Base-by-base conservation (phyloP, 2,329 filamentous ascomycete genomes). In the Trichophyton equinum region DNA sequence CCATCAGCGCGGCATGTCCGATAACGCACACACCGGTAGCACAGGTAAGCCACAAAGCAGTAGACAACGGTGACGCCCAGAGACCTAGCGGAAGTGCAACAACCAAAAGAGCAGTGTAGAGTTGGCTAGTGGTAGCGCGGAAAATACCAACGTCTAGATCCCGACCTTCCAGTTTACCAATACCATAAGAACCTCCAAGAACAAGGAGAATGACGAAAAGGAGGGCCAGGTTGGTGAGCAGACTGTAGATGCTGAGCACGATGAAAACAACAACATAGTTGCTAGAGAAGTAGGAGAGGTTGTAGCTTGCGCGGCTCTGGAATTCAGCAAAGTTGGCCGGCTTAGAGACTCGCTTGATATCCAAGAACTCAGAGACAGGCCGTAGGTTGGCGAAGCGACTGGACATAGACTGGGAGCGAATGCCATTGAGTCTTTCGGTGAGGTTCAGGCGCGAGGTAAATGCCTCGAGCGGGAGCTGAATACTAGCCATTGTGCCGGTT, bases 271-370 rank as follows among this genome's bases (percentile, higher is more conserved):
- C 87, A 67, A 88, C 87, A 82, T 99, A 99, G 81, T 99, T 99
- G 86, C 90, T 96, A 64, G 91, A 95, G 81, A 95, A 99, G 80
- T 97, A 88, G 74, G 88, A 85, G 66, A 99, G 79, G 77, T 99
- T 99, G 85, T 96, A 96, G 81, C 95, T 95, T 78, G 96, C 86
- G 66, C 92, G 85, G 68, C 87, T 91, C 77, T 97, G 92, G 65
- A 90, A 85, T 75, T 96, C 91, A 66, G 79, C 79, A 70, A 97
- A 96, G 79, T 95, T 95, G 72, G 83, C 84, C 30, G 94, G 94
- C 79, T 97, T 99, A 67, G 90, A 95, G 61, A 99, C 70, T 68
- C 91, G 90, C 84, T 96, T 96, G 78, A 97, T 76, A 76, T 97
- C 91, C 75, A 96, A 82, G 78, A 99, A 99, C 77, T 99, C 94